Evolutionary conservation across 495 filamentous ascomycete genomes (phyloP).

Genomic region (Parachaetomium inaequale): DNA sequence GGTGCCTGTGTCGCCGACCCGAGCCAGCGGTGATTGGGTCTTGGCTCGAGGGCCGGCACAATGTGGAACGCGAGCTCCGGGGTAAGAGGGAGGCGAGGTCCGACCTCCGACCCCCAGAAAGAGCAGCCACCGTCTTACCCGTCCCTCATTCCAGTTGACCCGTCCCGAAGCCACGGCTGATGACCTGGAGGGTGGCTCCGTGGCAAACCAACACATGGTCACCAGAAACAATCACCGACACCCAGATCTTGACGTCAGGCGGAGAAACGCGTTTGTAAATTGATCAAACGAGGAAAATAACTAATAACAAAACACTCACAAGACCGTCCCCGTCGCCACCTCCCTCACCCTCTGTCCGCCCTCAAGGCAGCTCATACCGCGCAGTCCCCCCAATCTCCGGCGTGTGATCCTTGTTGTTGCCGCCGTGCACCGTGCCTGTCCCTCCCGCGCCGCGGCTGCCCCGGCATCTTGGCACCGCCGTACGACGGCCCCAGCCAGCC

Average conservation of each 20-base stretch:
- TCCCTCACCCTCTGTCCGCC: background rate
- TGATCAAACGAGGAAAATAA: background rate
- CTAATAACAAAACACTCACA: background rate
- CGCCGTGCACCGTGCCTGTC: background rate
- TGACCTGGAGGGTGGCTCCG: background rate
- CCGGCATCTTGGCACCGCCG: background rate
- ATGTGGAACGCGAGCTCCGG: constrained; percentile 19
- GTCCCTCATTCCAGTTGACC: background rate
- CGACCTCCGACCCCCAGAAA: constrained; percentile 12
- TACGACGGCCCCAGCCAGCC: background rate
- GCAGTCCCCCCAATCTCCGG: background rate
- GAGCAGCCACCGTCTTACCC: background rate
- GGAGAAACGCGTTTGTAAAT: background rate
- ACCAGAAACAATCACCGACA: background rate
- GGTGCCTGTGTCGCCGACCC: constrained; percentile 2
- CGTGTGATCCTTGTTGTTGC: background rate
- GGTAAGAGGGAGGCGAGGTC: constrained; percentile 5
- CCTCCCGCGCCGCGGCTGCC: background rate
- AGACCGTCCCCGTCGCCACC: background rate
- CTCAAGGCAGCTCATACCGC: background rate
- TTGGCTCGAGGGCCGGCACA: constrained; percentile 2
- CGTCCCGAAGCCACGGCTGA: too few relatives aligned
- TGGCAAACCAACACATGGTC: background rate
- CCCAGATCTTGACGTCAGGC: background rate
- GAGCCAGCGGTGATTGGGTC: background rate